phyloP scores from a whole-genome alignment of 768 basidiomycete genomes.

The Podaxis carcinomalis region DNA sequence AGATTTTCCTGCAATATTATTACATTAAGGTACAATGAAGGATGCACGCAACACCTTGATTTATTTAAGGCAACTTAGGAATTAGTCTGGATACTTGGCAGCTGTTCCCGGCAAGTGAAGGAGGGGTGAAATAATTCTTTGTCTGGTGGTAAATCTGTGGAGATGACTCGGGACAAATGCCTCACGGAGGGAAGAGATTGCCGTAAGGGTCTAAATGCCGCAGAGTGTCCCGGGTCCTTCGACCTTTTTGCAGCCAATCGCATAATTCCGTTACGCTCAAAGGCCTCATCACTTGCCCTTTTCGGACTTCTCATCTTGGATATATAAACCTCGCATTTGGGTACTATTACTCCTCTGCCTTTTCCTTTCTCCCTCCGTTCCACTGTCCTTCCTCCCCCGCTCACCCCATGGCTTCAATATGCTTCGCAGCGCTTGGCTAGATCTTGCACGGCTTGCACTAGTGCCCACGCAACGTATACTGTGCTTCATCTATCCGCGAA shows the following conservation, averaged over 20 bases:
- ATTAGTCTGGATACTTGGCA: neutral
- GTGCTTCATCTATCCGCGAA: no score
- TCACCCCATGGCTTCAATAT: slow-evolving; percentile 4
- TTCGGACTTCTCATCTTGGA: slow-evolving; percentile 15
- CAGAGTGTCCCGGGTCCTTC: slow-evolving; percentile 27
- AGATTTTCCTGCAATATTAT: no score
- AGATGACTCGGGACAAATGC: slow-evolving; percentile 8
- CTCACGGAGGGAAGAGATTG: neutral
- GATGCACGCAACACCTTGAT: no score
- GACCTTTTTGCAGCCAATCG: slow-evolving; percentile 33
- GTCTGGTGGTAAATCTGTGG: neutral
- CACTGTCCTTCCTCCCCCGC: neutral
- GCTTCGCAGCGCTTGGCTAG: neutral
- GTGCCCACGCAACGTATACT: no score
- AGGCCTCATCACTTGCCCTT: slow-evolving; percentile 29
- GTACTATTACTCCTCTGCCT: neutral
- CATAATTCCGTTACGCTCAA: slow-evolving; percentile 43
- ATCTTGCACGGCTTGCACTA: neutral
- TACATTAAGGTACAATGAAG: no score
- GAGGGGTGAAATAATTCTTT: slow-evolving; percentile 11
- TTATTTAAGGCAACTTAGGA: no score
- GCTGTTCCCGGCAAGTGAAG: neutral
- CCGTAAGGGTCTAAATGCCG: slow-evolving; percentile 22
- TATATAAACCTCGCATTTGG: slow-evolving; percentile 15
- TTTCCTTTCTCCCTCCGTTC: slow-evolving; percentile 4